Conservation (phyloP, 208 protist genomes). For the Trypanosoma cruzi region DNA sequence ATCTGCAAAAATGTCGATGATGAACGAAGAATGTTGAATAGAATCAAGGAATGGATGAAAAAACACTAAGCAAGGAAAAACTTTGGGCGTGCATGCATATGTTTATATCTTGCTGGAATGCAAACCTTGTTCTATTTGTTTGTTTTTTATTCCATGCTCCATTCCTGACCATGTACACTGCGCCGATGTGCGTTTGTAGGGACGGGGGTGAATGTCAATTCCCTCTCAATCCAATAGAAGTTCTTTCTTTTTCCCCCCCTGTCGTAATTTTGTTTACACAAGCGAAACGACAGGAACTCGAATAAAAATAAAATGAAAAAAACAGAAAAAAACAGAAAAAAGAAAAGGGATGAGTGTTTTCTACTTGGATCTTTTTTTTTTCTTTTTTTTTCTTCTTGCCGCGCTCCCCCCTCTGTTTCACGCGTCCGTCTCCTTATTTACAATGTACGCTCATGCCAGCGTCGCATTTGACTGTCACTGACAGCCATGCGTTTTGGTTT, state of each 20-base stretch:
- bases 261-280: background rate
- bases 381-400: background rate
- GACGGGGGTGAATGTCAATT: too few species aligned
- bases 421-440: too few species aligned
- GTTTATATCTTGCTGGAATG: background rate
- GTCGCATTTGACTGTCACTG: too few species aligned
- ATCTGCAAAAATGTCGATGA: slow-evolving; percentile 44
- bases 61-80: slow-evolving; percentile 6
- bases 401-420: too few species aligned
- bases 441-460: too few species aligned
- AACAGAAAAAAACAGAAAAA: background rate
- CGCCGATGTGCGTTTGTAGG: too few species aligned
- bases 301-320: background rate
- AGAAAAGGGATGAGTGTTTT: background rate
- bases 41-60: slow-evolving; percentile 50
- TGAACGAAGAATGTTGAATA: slow-evolving; percentile 39
- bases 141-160: too few species aligned
- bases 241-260: background rate
- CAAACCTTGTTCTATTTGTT: too few species aligned
- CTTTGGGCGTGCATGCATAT: slow-evolving; percentile 12
- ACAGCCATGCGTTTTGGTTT: too few species aligned
- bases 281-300: background rate
- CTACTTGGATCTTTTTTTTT: background rate
- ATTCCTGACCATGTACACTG: too few species aligned
- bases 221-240: background rate